Evolutionary conservation across 1,139 yeast species (phyloP), one percentile per base, ranked within the genome.

Genomic region (Saccharomycopsis crataegensis): DNA sequence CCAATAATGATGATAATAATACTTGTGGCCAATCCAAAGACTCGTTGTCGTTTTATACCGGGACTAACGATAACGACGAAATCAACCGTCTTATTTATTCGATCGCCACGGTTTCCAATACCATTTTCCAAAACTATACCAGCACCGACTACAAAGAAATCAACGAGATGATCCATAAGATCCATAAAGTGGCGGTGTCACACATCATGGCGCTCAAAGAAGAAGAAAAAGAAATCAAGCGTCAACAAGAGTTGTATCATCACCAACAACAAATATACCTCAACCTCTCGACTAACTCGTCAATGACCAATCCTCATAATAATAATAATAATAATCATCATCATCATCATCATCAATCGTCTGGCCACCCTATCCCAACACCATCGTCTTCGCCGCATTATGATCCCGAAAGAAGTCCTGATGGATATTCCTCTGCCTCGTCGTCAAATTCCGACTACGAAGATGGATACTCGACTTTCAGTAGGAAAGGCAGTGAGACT

Each of bases 171-270:
- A 55, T 57, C 31, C 22, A 38, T n/a, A 52, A 52, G 22, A 42
- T 55, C 34, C 58, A 57, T 33, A 50, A 55, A 16, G 56, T 55
- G 6, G 46, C 54, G 14, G 53, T 55, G 11, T 52, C 58, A 7
- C 59, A 57, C 50, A 55, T 55, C 44, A 46, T 57, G 56, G 59
- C 59, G 28, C 31, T 57, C 6, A 49, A 52, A 22, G 53, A 52
- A 28, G 59, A 57, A 44, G 55, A 54, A 36, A 46, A 43, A 16
- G 54, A 51, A n/a, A 31, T 31, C 11, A 43, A 49, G 40, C 17
- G 31, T 4, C 36, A 32, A 6, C 36, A 46, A 46, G 32, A 17
- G 9, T 11, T 14, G 38, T 34, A 17, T 40, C 16, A 44, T 8
- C 49, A 40, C 11, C 51, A 45, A 34, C 28, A 47, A 46, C 7